Base-by-base conservation (phyloP, 2,329 filamentous ascomycete genomes). In the Sporothrix pallida region DNA sequence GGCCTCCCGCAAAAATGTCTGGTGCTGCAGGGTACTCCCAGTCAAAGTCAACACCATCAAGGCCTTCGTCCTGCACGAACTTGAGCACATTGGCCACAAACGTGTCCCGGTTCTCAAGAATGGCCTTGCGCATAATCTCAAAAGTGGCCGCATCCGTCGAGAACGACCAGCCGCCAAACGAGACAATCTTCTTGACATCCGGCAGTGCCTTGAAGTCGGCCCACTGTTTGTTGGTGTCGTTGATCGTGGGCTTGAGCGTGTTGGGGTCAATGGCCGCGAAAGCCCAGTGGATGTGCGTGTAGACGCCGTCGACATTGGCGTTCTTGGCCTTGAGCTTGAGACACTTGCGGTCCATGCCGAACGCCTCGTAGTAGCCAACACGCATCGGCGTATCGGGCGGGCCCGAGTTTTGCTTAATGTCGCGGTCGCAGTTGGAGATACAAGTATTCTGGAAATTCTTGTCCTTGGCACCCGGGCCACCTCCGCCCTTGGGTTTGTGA, bases 111-210 rank as follows among this genome's bases (percentile, higher is more conserved):
- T 76, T 68, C 37, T 26, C 63, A 5, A 50, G 72, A 15, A 76
- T 68, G 44, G 31, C 75, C 23, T 67, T 23, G 50, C 83, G 78
- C 70, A 85, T 80, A 42, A 84, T 82, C 26, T 56, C 26, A 70
- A 80, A 83, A 0, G 81, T 83, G 13, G 62, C 76, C 0, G 78
- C 74, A 13, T 80, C 77, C 0, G 83, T 84, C 0, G 81, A 83
- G 73, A 82, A 84, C 0, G 76, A 78, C 84, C 84, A 86, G 10
- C 84, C 84, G 13, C 84, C 84, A 75, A 86, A 82, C 0, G 82
- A 81, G 2, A 85, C 8, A 60, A 85, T 82, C 15, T 76, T 78
- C 74, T 83, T 78, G 2, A 83, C 79, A 15, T 75, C 82, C 2
- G 82, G 74, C 9, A 80, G 37, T 0, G 68, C 56, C 56, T 77